Evolutionary conservation across 306 rosid genomes (phyloP).

Genomic region (Prunus davidiana): DNA sequence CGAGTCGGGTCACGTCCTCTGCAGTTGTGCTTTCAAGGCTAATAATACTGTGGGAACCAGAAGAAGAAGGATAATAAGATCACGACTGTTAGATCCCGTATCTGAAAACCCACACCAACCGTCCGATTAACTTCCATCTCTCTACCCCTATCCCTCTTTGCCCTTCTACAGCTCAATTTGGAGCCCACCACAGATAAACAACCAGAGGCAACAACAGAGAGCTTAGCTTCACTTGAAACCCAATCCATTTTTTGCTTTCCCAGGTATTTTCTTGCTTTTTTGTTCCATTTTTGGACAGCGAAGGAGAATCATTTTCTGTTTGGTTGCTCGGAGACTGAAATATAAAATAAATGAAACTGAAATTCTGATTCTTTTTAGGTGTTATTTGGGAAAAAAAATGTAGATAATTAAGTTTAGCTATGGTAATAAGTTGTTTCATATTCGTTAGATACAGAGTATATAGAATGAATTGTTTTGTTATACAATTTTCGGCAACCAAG

Average conservation of each 20-base stretch:
- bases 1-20: slow-evolving; percentile 38
- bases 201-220: slow-evolving; percentile 7
- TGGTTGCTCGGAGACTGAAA: slow-evolving; percentile 14
- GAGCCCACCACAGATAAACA: slow-evolving; percentile 20
- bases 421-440: not conserved
- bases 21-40: slow-evolving; percentile 37
- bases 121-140: slow-evolving; percentile 35
- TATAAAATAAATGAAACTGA: not conserved
- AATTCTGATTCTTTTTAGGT: slow-evolving; percentile 17
- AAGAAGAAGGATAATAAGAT: slow-evolving; percentile 18
- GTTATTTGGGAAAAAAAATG: slow-evolving; percentile 4
- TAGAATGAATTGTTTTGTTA: not conserved
- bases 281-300: not conserved
- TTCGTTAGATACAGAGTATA: not conserved
- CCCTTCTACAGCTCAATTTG: slow-evolving; percentile 25
- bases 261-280: slow-evolving; percentile 44
- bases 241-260: slow-evolving; percentile 9
- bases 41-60: slow-evolving; percentile 31
- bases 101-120: slow-evolving; percentile 33
- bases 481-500: slow-evolving; percentile 13
- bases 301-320: not conserved
- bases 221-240: not conserved
- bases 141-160: slow-evolving; percentile 7
- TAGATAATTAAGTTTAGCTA: slow-evolving; percentile 1
- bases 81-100: slow-evolving; percentile 61